Base-by-base conservation (phyloP, 306 rosid genomes). In the Trifolium pratense region DNA sequence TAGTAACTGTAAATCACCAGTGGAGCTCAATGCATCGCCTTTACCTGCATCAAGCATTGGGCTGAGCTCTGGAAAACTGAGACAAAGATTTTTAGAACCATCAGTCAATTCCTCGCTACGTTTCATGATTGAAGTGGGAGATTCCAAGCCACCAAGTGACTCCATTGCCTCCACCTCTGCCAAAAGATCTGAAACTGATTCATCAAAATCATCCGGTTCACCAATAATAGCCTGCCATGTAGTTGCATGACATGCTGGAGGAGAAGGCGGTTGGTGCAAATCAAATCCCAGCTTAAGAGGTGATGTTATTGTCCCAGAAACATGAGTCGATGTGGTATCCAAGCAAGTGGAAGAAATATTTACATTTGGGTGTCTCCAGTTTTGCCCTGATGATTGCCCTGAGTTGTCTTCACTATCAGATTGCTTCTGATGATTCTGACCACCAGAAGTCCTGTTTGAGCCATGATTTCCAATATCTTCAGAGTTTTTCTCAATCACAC, bases 151-250 rank as follows among this genome's bases (percentile, higher is more conserved):
- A 63, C 86, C 87, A 45, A 90, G 87, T 69, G 97, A 81, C 78
- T 89, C 99, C 99, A 95, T 91, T 31, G 99, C 99, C 80, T 95
- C 97, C 23, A 92, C 97, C 84, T 95, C 99, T 13, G 99, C 99
- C 86, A 95, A 81, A 74, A 95, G 87, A 85, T 95, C 99, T 26
- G 99, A 95, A 73, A 95, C 96, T 37, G 99, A 90, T 71, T 91
- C 96, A 68, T 87, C 96, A 71, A 94, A 94, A 52, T 89, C 99
- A 79, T 85, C 77, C 42, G 91, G 82, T 36, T 85, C 96, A 5
- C 83, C 84, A 21, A 84, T 84, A 52, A 93, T 82, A 78, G 85
- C 91, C 75, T 76, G 91, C 98, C 97, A 94, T 67, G 87, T 71
- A 62, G 95, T 76, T 23, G 85, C 46, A 77, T 71, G 79, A 51